Evolutionary conservation across 1,284 basidiomycete genomes (phyloP).

Genomic region (Cutaneotrichosporon curvatum): DNA sequence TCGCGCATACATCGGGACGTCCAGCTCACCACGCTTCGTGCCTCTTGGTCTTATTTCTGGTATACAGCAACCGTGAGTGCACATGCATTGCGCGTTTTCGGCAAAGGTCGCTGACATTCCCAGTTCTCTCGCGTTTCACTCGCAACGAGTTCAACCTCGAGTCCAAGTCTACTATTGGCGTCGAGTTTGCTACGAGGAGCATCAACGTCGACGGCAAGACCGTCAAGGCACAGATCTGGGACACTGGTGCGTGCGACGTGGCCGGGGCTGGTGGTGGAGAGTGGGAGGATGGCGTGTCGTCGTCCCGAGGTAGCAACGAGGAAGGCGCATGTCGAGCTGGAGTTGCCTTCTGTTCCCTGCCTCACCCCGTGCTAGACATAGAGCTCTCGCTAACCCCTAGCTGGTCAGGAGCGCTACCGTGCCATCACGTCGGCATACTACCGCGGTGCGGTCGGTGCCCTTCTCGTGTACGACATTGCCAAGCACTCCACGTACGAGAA

Average conservation of each 20-base stretch:
- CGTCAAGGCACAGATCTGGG: constrained; percentile 99
- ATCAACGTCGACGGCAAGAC: constrained; percentile 94
- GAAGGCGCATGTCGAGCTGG: not conserved
- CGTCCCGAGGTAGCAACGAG: no score
- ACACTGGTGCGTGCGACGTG: constrained; percentile 63
- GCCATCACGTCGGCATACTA: constrained; percentile 99
- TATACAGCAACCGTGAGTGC: constrained; percentile 45
- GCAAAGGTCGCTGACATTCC: constrained; percentile 1
- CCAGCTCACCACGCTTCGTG: not conserved
- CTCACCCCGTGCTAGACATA: no score
- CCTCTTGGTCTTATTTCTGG: not conserved
- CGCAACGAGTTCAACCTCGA: constrained; percentile 99
- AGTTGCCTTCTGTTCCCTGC: no score
- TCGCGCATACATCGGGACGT: not conserved
- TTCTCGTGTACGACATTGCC: constrained; percentile 87
- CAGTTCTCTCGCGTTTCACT: constrained; percentile 79
- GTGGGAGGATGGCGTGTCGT: no score
- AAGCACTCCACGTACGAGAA: constrained; percentile 95
- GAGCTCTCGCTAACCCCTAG: constrained; percentile 47
- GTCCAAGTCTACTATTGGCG: constrained; percentile 97
- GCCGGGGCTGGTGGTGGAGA: not conserved
- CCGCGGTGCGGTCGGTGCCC: constrained; percentile 89
- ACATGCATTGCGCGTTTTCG: not conserved
- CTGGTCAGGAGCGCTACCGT: constrained; percentile 97
- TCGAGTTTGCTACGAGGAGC: constrained; percentile 96